A percentile compares a stretch with the other conserved stretches of the same genome.
Evolutionary conservation across 2,329 filamentous ascomycete species (phyloP).

Genomic region (Fusarium neocosmosporiellum): DNA sequence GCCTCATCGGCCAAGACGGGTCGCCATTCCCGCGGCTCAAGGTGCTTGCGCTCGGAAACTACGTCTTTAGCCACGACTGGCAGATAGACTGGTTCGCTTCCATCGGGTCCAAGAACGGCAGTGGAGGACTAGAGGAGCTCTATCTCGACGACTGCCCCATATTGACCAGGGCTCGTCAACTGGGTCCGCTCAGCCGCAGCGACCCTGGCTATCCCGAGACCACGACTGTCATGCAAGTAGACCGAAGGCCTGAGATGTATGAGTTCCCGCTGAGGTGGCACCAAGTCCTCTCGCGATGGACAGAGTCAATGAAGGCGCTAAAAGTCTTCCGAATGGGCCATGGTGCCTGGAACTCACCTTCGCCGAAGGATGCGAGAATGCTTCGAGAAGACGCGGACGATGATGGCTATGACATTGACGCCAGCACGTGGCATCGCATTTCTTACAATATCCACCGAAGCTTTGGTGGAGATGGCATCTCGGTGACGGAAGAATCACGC

Average conservation of each 20-base stretch:
- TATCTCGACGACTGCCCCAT: constrained; percentile 58
- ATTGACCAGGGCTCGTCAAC: constrained; percentile 7
- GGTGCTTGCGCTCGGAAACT: constrained; percentile 53
- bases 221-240: not conserved
- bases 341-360: not conserved
- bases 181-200: not conserved
- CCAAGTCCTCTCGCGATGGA: constrained; percentile 4
- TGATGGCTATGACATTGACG: not conserved
- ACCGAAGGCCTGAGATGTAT: not conserved
- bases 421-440: not conserved
- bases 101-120: constrained; percentile 39
- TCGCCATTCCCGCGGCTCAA: constrained; percentile 51
- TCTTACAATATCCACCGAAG: not conserved
- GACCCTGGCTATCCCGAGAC: not conserved
- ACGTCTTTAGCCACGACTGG: constrained; percentile 56
- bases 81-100: constrained; percentile 60
- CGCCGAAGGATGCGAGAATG: not conserved
- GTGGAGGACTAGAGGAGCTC: constrained; percentile 49
- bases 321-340: constrained; percentile 8
- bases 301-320: constrained; percentile 3
- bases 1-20: constrained; percentile 4
- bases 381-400: not conserved
- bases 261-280: constrained; percentile 5
- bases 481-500: not conserved
- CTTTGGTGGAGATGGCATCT: not conserved